Base-by-base conservation (phyloP, 306 rosid species). In the Fagus sylvatica region DNA sequence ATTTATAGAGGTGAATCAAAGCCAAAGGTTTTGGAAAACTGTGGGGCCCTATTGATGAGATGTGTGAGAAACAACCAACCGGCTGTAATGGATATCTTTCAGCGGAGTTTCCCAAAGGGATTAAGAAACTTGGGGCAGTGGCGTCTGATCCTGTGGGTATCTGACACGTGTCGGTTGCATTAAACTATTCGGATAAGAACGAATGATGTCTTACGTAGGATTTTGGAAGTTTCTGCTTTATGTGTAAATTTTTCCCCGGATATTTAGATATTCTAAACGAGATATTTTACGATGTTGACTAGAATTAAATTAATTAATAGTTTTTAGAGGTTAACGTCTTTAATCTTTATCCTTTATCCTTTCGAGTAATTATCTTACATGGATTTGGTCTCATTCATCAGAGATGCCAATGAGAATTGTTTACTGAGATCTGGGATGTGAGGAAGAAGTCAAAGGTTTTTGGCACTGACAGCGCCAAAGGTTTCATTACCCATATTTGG, bases 21-120 rank as follows among this genome's bases (percentile, higher is more conserved):
- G 39, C 56, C 71, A 13, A 15, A 30, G 77, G 76, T 30, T 49
- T 53, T 51, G 22, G 71, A 41, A 69, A 77, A 16, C 75, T 40
- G 28, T 22, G 28, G 48, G 36, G 78, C 64, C 19, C 28, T 22
- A 22, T 19, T 22, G 7, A 10, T 46, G 54, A 59, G 28, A 8
- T 40, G 76, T 46, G 76, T 40, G 73, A 12, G 16, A 82, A 79
- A 82, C 87, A 32, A 40, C 71, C 87, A 32, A 40, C 71, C 77
- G 85, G 84, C 87, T 46, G 16, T 0, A 42, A 46, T 6, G 84
- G 70, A 67, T 53, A 46, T 22, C 15, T 12, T 46, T 49, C 4
- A 36, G 66, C 19, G 32, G 55, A 43, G 28, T 22, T 22, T 22
- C 28, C 28, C 28, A 22, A 22, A 22, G 28, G 28, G 28, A 22